Base-by-base conservation (phyloP, 106 monocot genomes). In the Dendrobium chrysotoxum region DNA sequence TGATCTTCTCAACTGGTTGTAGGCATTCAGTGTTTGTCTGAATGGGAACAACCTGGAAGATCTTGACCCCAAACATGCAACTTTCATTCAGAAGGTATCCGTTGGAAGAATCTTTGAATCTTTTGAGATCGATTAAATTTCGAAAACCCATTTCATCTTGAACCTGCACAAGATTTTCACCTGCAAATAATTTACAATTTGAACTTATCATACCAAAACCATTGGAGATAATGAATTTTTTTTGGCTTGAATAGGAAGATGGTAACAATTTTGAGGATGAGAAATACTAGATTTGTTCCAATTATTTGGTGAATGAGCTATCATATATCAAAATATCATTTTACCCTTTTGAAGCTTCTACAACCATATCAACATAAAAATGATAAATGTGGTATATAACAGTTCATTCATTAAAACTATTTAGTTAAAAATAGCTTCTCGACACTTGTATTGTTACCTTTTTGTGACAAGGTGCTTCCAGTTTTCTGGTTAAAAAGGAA, bases 61-160 rank as follows among this genome's bases (percentile, higher is more conserved):
- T 76, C 47, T 76, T 76, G 26, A 76, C 76, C 45, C 76, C 76
- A 76, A 76, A 47, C 76, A 76, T 47, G 15, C 76, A 76, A 20
- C 47, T 46, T 21, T 76, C 76, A 10, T 76, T 76, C 47, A 76
- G 10, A 7, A 76, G 47, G 26, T 76, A 76, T 4, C 76, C 76
- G 0, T 50, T 76, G 2, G 44, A 44, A 23, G 76, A 47, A 28
- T 28, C 17, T 76, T 28, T 76, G 76, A 76, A 76, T 28, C 7
- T 13, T 13, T 47, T 76, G 13, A 76, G 76, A 28, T 76, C 76
- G 0, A 46, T 44, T 6, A 76, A 26, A 26, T 28, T 76, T 76
- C 47, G 18, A 28, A 76, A 47, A 7, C 76, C 76, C 44, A 76
- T 46, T 47, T 76, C 76, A 47, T 76, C 76, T 16, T 46, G 26